A percentile compares a stretch with the other conserved stretches of the same genome.
Evolutionary conservation across 495 filamentous ascomycete species (phyloP).

Genomic region (Aspergillus conjunctus): DNA sequence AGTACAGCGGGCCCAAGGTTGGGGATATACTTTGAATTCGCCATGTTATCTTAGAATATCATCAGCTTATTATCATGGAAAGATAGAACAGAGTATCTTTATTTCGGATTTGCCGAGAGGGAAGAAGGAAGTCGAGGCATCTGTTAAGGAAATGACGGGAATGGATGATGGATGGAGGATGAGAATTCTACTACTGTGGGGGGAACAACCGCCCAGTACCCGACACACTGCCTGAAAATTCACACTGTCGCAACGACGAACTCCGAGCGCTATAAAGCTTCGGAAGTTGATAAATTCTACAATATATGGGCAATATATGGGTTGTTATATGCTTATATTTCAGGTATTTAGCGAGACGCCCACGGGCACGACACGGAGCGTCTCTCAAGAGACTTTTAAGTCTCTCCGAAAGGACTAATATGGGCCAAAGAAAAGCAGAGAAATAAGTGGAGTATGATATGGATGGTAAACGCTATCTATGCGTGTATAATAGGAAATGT

Average conservation of each 20-base stretch:
- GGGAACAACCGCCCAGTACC: constrained; percentile 25
- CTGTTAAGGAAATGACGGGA: background rate
- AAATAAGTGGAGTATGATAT: too few relatives aligned
- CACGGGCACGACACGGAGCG: too few relatives aligned
- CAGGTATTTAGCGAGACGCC: too few relatives aligned
- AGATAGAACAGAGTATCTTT: background rate
- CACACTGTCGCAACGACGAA: too few relatives aligned
- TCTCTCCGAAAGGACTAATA: too few relatives aligned
- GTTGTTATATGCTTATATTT: too few relatives aligned
- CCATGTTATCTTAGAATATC: constrained; percentile 23
- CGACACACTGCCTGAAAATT: too few relatives aligned
- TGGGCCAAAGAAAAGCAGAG: too few relatives aligned
- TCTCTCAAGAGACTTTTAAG: too few relatives aligned
- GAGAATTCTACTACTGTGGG: constrained; percentile 37
- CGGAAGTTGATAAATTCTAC: too few relatives aligned
- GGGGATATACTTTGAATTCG: constrained; percentile 61
- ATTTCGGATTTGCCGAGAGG: background rate
- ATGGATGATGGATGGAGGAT: background rate
- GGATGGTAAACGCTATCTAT: background rate
- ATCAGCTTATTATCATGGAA: background rate
- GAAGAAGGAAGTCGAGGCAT: background rate
- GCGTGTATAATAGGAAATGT: constrained; percentile 1
- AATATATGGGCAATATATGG: too few relatives aligned
- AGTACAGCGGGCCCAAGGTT: background rate
- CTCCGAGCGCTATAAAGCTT: too few relatives aligned